phyloP scores from a whole-genome alignment of 495 filamentous ascomycete species.

The Neurospora hispaniola region DNA sequence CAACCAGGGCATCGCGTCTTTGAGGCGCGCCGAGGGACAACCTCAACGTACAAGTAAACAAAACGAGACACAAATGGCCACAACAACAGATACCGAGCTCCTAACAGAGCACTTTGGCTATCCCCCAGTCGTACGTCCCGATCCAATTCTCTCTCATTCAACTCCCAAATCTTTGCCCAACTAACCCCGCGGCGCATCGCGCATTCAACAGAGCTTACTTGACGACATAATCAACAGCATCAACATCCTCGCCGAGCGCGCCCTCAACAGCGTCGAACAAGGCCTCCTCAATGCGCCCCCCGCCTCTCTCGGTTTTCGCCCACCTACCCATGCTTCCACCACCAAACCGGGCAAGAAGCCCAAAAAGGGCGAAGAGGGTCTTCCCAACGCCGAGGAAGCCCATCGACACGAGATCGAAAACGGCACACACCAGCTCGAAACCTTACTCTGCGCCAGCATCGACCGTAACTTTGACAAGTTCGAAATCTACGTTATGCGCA shows the following conservation, averaged over 20 bases:
- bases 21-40: background rate
- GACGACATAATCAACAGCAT: slow-evolving; percentile 97
- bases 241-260: slow-evolving; percentile 79
- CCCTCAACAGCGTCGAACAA: slow-evolving; percentile 71
- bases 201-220: slow-evolving; percentile 58
- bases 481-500: slow-evolving; percentile 83
- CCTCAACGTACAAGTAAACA: background rate
- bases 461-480: slow-evolving; percentile 97
- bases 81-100: slow-evolving; percentile 48
- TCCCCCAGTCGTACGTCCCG: slow-evolving; percentile 66
- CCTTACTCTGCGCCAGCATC: slow-evolving; percentile 83
- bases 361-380: background rate
- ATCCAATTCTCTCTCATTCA: background rate
- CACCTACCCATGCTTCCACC: slow-evolving; percentile 23
- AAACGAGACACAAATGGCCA: slow-evolving; percentile 5
- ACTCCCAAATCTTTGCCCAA: background rate
- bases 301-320: slow-evolving; percentile 62
- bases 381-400: slow-evolving; percentile 30
- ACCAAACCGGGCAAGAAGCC: slow-evolving; percentile 11
- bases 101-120: slow-evolving; percentile 95
- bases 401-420: slow-evolving; percentile 75
- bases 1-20: background rate
- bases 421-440: slow-evolving; percentile 87
- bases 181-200: background rate
- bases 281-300: slow-evolving; percentile 65